phyloP scores from a whole-genome alignment of 106 monocot species.

The Alisma plantagoaquatica region DNA sequence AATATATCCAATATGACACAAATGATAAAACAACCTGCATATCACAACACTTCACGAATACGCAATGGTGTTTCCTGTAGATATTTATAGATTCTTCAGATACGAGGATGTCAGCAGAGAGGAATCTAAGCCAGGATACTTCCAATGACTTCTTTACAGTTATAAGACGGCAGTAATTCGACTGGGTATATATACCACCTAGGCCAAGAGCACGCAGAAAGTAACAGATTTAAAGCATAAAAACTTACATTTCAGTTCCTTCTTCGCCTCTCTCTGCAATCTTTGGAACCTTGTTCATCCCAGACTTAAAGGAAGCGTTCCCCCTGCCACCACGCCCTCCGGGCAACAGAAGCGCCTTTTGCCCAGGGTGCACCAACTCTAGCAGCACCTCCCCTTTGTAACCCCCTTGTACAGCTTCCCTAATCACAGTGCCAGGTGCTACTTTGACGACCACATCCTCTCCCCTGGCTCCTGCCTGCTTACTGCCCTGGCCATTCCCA shows the following conservation, averaged over 20 bases:
- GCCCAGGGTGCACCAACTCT: conserved; percentile 68
- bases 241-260: conserved; percentile 80
- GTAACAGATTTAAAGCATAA: too few species aligned
- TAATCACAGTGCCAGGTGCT: conserved; percentile 79
- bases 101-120: too few species aligned
- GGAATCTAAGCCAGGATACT: too few species aligned
- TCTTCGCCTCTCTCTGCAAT: conserved; percentile 94
- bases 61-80: too few species aligned
- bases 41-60: too few species aligned
- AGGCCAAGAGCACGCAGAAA: too few species aligned
- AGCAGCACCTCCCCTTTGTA: conserved; percentile 51
- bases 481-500: conserved; percentile 63
- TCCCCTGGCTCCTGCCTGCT: conserved; percentile 71
- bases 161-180: too few species aligned
- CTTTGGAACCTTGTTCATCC: conserved; percentile 71
- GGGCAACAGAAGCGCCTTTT: conserved; percentile 65
- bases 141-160: too few species aligned
- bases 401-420: conserved; percentile 44
- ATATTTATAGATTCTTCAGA: too few species aligned
- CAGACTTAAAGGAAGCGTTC: conserved; percentile 86
- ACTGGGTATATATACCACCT: too few species aligned
- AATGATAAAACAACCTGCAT: too few species aligned
- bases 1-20: too few species aligned
- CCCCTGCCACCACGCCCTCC: conserved; percentile 92
- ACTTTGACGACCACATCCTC: conserved; percentile 94